Percentiles rank a stretch among this genome's conserved stretches.
Conservation (phyloP, 495 filamentous ascomycete species). For the Talaromyces thailandensis region DNA sequence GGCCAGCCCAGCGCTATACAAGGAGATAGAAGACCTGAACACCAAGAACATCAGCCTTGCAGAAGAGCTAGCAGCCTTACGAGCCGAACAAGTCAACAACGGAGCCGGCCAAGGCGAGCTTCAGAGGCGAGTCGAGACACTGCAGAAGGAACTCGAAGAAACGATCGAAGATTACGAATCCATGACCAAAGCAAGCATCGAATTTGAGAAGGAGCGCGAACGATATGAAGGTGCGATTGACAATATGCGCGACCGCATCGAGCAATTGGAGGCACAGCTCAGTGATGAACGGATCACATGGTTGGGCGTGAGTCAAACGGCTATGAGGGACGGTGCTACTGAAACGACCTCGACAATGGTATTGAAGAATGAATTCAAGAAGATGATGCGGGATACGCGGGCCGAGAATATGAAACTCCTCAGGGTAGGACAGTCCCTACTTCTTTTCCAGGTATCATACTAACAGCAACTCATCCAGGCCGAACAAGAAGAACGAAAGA, state of each 20-base stretch:
- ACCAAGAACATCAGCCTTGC: slow-evolving; percentile 47
- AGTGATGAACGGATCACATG: slow-evolving; percentile 64
- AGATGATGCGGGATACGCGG: slow-evolving; percentile 81
- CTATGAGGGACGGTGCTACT: slow-evolving; percentile 31
- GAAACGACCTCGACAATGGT: slow-evolving; percentile 64
- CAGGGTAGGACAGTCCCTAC: slow-evolving; percentile 44
- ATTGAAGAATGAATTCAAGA: slow-evolving; percentile 75
- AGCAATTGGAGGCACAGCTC: slow-evolving; percentile 56
- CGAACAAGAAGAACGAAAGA: slow-evolving; percentile 64
- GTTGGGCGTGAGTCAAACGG: slow-evolving; percentile 52
- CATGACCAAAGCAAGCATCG: slow-evolving; percentile 76
- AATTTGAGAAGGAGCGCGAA: slow-evolving; percentile 78
- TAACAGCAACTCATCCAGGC: slow-evolving; percentile 31
- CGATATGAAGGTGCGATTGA: slow-evolving; percentile 68
- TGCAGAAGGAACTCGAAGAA: slow-evolving; percentile 72
- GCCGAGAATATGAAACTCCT: slow-evolving; percentile 60
- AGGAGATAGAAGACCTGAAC: slow-evolving; percentile 57
- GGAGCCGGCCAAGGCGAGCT: slow-evolving; percentile 32
- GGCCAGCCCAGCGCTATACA: slow-evolving; percentile 53
- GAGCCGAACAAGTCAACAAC: slow-evolving; percentile 24
- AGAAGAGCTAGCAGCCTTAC: slow-evolving; percentile 48
- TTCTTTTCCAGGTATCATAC: slow-evolving; percentile 7
- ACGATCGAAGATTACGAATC: slow-evolving; percentile 80
- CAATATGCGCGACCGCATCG: slow-evolving; percentile 56
- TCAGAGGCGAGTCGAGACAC: slow-evolving; percentile 46